Evolutionary conservation across 805 yeast genomes (phyloP), one percentile per base, ranked within the genome.

Genomic region (Metschnikowia chrysomelidarum): DNA sequence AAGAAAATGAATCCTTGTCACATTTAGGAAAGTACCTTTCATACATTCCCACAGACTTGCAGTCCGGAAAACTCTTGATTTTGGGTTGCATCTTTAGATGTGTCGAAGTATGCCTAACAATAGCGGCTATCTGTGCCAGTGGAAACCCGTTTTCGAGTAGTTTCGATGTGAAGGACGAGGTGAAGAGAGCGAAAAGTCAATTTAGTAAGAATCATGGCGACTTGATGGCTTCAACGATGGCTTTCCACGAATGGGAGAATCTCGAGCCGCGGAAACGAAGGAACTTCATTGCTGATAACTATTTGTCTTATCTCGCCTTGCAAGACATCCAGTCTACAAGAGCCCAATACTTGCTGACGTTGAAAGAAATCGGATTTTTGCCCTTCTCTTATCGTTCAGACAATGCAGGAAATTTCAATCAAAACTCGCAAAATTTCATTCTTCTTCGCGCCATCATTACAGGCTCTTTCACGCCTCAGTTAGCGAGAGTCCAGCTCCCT

Each of bases 21-120:
- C 77, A 86, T 38, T 62, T 91, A 28, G 98, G 98, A 14, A 72
- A 67, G 27, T 87, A 82, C 50, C 67, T 91, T 22, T 82, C 96
- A 0, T 67, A 82, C 51, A 66, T 91, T 41, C 98, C 98, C 1
- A 79, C 85, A 1, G 98, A 91, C 56, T 74, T 91, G 27, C 81
- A 77, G 42, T 82, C 87, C 30, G 96, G 95, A 7, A 91, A 91
- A 50, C 59, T 89, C 34, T 62, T 91, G 22, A 77, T 89, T 12
- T 75, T 79, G 42, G 88, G 95, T 1, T 78, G 91, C 27, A 72
- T 89, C 4, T 86, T 91, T 56, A 93, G 93, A 0, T 82, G 93
- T 50, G 61, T 89, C 6, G 89, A 86, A 17, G 62, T 74, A 13
- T 82, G 89, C 40, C 66, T 88, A n/a, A 77, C 93, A 0, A 62